Percentiles rank a stretch among this genome's conserved stretches.
Evolutionary conservation across 139 green algal genomes (phyloP).

Genomic region (Tetraselmis chui): DNA sequence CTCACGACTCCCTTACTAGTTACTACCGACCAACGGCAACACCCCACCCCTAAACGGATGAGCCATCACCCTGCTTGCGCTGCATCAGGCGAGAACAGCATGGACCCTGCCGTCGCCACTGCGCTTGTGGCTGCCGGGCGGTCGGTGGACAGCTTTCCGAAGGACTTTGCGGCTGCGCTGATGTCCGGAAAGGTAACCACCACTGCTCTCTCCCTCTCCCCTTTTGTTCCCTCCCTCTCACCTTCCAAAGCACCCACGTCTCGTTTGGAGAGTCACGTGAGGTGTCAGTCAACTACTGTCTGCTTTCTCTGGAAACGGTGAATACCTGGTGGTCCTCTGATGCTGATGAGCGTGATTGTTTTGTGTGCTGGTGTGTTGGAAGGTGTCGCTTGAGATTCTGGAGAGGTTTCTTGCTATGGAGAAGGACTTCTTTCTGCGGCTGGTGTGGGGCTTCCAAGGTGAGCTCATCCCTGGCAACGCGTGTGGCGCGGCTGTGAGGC

Average conservation of each 20-base stretch:
- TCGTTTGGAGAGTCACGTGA: too few species aligned
- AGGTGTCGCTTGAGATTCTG: slow-evolving; percentile 35
- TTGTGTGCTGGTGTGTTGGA: too few species aligned
- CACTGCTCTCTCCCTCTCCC: too few species aligned
- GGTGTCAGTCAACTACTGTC: too few species aligned
- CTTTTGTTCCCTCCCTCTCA: too few species aligned
- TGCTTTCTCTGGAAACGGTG: too few species aligned
- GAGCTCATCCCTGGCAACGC: neutral
- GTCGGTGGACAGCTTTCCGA: neutral
- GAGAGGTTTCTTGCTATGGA: slow-evolving; percentile 69
- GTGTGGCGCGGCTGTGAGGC: slow-evolving; percentile 10
- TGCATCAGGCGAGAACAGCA: neutral
- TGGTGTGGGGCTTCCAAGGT: slow-evolving; percentile 35
- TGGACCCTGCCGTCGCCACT: neutral
- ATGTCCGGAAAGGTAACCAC: neutral
- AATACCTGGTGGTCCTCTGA: too few species aligned
- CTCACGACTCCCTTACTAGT: too few species aligned
- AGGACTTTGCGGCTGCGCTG: neutral
- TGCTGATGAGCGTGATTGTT: too few species aligned
- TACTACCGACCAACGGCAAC: too few species aligned
- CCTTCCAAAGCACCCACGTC: too few species aligned
- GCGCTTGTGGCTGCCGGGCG: neutral
- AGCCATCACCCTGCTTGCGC: neutral
- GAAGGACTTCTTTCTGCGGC: slow-evolving; percentile 48
- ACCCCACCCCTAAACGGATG: neutral